A percentile compares a stretch with the other conserved stretches of the same genome.
phyloP scores from a whole-genome alignment of 176 grass and related monocot genomes.

The Oryza meyeriana region DNA sequence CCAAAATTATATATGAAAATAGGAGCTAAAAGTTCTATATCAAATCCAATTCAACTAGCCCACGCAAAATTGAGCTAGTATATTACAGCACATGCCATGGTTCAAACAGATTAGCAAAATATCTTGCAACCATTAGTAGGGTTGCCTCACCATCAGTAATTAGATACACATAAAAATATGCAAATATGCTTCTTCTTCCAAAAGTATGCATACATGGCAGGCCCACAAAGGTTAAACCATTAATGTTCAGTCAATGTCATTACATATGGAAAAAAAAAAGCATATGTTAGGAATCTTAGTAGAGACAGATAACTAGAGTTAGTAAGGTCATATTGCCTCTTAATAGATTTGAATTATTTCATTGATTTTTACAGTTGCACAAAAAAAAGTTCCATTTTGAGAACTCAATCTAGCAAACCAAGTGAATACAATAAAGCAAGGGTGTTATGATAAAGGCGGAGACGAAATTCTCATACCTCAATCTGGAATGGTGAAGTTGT shows the following conservation, averaged over 20 bases:
- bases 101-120: too few relatives aligned
- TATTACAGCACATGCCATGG: too few relatives aligned
- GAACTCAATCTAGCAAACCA: neutral
- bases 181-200: neutral
- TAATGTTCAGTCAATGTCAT: neutral
- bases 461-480: constrained; percentile 55
- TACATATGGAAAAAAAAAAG: neutral
- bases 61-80: too few relatives aligned
- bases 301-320: neutral
- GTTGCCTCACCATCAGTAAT: too few relatives aligned
- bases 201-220: neutral
- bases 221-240: neutral
- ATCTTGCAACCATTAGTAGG: too few relatives aligned
- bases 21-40: too few relatives aligned
- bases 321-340: neutral
- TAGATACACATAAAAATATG: neutral
- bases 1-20: neutral
- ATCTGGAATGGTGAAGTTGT: constrained; percentile 98
- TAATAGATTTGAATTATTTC: neutral
- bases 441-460: neutral
- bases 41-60: too few relatives aligned
- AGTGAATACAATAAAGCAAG: neutral
- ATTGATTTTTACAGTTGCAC: neutral
- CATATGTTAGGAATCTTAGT: neutral
- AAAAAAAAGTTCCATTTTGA: neutral